A percentile compares a stretch with the other conserved stretches of the same genome.
These are phyloP conservation scores for Apostasia ramifera DNA, from an alignment of 106 monocot genomes.

Conservation along the genomic window DNA sequence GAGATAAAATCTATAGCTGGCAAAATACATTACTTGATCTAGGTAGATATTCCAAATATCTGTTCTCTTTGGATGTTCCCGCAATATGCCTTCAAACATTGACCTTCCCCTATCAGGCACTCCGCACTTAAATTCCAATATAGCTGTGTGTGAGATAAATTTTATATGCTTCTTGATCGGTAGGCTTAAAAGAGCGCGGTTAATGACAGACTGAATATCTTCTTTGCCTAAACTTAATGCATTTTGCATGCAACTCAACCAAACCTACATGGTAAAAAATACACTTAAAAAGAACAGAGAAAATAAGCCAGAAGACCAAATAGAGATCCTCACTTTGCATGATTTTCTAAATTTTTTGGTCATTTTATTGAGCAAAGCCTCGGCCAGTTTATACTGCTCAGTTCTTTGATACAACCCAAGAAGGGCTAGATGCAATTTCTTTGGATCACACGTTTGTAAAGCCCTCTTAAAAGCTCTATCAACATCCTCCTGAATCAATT, in stretches of 20 bases:
- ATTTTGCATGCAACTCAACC: slow-evolving; percentile 52
- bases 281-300: no score
- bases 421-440: slow-evolving; percentile 76
- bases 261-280: slow-evolving; percentile 38
- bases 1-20: not conserved
- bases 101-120: slow-evolving; percentile 68
- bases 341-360: slow-evolving; percentile 74
- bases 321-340: slow-evolving; percentile 59
- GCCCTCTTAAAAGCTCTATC: slow-evolving; percentile 71
- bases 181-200: slow-evolving; percentile 70
- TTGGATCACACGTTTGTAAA: slow-evolving; percentile 77
- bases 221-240: slow-evolving; percentile 53
- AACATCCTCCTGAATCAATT: slow-evolving; percentile 62
- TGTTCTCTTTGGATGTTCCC: slow-evolving; percentile 87
- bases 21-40: slow-evolving; percentile 60
- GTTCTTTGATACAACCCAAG: slow-evolving; percentile 81
- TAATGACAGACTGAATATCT: slow-evolving; percentile 49
- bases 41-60: slow-evolving; percentile 94
- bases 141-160: slow-evolving; percentile 75
- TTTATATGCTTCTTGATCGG: slow-evolving; percentile 78
- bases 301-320: not conserved
- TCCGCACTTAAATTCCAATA: slow-evolving; percentile 74
- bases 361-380: slow-evolving; percentile 79
- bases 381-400: slow-evolving; percentile 50
- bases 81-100: slow-evolving; percentile 62